Evolutionary conservation across 805 yeast species (phyloP).

Genomic region (Yamadazyma kitorensis): DNA sequence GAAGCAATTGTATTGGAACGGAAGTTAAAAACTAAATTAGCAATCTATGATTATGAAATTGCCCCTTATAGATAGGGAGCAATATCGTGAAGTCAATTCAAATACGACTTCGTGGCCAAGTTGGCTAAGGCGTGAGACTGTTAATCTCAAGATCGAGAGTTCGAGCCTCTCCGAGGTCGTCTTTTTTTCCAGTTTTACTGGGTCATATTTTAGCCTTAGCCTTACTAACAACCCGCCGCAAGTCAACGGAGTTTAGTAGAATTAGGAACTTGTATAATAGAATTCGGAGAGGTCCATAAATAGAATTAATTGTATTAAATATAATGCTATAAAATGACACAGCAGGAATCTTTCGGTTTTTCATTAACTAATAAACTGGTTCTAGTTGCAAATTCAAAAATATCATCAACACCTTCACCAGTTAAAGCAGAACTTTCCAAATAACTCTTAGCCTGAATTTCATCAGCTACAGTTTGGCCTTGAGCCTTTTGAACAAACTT

Average conservation of each 20-base stretch:
- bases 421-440: slow-evolving; percentile 89
- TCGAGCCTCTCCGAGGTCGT: slow-evolving; percentile 11
- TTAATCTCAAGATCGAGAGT: slow-evolving; percentile 11
- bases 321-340: slow-evolving; percentile 24
- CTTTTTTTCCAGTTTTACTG: no score
- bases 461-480: slow-evolving; percentile 70
- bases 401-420: slow-evolving; percentile 94
- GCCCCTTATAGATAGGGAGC: no score
- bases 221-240: no score
- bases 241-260: no score
- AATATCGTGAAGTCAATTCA: no score
- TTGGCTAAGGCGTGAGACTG: slow-evolving; percentile 12
- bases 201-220: no score
- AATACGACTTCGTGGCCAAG: slow-evolving; percentile 13
- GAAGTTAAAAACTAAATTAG: no score
- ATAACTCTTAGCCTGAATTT: slow-evolving; percentile 79
- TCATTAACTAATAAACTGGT: slow-evolving; percentile 57
- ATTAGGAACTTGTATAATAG: no score
- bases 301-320: no score
- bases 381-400: slow-evolving; percentile 87
- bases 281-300: no score
- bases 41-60: no score
- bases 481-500: slow-evolving; percentile 52
- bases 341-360: slow-evolving; percentile 29
- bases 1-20: no score